Evolutionary conservation across 495 filamentous ascomycete species (phyloP).

Genomic region (Aspergillus sclerotiicarbonarius): DNA sequence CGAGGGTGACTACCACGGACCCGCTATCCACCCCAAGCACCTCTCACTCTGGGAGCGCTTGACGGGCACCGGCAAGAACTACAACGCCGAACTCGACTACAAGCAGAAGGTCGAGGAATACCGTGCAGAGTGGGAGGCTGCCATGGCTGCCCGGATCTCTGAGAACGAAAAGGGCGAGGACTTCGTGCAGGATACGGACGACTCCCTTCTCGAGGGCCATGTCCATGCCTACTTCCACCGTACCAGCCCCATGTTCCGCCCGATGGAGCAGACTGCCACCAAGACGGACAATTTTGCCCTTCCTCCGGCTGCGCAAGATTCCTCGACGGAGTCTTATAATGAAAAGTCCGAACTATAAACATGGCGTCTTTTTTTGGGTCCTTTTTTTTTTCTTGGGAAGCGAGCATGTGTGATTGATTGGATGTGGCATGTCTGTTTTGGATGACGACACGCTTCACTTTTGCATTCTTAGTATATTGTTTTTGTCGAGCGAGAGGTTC

Average conservation of each 20-base stretch:
- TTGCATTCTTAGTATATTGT: slow-evolving; percentile 8
- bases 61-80: slow-evolving; percentile 67
- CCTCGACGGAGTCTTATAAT: slow-evolving; percentile 20
- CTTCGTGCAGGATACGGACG: slow-evolving; percentile 37
- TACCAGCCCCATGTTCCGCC: slow-evolving; percentile 51
- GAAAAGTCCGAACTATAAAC: slow-evolving; percentile 19
- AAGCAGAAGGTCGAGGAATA: slow-evolving; percentile 78
- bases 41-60: slow-evolving; percentile 78
- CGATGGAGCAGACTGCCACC: slow-evolving; percentile 34
- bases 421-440: slow-evolving; percentile 8
- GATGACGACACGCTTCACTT: slow-evolving; percentile 6
- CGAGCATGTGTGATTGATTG: slow-evolving; percentile 7
- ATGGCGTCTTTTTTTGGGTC: slow-evolving; percentile 6
- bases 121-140: slow-evolving; percentile 61
- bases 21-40: slow-evolving; percentile 83
- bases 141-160: slow-evolving; percentile 44
- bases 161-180: slow-evolving; percentile 46
- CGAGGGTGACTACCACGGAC: slow-evolving; percentile 78
- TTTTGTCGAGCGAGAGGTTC: slow-evolving; percentile 4
- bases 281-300: slow-evolving; percentile 40
- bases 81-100: slow-evolving; percentile 75
- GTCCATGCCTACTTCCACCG: slow-evolving; percentile 51
- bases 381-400: slow-evolving; percentile 2
- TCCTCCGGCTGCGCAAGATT: slow-evolving; percentile 40
- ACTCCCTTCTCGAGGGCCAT: slow-evolving; percentile 42